Base-by-base conservation (phyloP, 2,329 filamentous ascomycete genomes). In the Ascochyta fabae region DNA sequence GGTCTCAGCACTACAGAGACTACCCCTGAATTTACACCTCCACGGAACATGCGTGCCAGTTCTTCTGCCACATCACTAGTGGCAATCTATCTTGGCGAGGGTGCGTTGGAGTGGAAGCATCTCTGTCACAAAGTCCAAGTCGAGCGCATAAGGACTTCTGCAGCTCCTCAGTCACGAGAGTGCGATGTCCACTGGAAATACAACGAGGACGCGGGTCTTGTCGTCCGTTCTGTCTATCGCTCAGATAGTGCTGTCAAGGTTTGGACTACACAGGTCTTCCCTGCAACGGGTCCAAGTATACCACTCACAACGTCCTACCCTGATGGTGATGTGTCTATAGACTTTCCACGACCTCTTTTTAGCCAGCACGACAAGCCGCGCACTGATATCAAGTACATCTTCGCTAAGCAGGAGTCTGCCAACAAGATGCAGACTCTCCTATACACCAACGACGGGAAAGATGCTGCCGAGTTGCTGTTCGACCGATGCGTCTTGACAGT, bases 391-490 rank as follows among this genome's bases (percentile, higher is more conserved):
- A 72, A 70, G 40, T 73, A 73, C 46, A 68, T 62, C 1, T 66
- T 71, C 45, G 16, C 46, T 4, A 50, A 59, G 8, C 52, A 42
- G 3, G 62, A 60, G 23, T 47, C 61, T 3, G 62, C 60, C 4
- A 29, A 45, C 9, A 64, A 60, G n/a, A 57, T 73, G 13, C 71
- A 73, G 46, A 73, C 68, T 9, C 48, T 73, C 10, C 59, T 73
- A 3, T 73, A 73, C 45, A 72, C 70, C n/a, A 72, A 70, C 52
- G 70, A 73, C 43, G 65, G 62, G 23, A 60, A 59, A 35, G 66
- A 70, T 15, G 38, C 45, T 22, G 71, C 67, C 8, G 61, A 69
- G 15, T 45, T 73, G 10, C 55, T 70, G 24, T 72, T 61, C 44
- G 70, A 73, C 42, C 64, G 66, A 6, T 62, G 61, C 4, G 53